Percentiles rank a stretch among this genome's conserved stretches.
These are phyloP conservation scores for Thozetella sp. DNA, from an alignment of 495 filamentous ascomycete genomes.

Conservation along the genomic window DNA sequence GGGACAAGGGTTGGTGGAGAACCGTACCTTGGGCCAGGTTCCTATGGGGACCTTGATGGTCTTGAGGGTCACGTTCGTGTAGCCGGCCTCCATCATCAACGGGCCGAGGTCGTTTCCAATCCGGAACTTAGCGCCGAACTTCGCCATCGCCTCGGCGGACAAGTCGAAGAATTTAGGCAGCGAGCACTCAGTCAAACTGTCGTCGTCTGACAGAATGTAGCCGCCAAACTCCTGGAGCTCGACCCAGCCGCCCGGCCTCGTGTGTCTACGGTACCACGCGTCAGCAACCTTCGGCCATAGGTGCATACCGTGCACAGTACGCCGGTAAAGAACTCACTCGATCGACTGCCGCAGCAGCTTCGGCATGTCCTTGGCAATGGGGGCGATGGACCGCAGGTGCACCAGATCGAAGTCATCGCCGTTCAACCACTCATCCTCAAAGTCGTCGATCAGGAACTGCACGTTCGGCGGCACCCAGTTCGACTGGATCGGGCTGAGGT, in stretches of 20 bases:
- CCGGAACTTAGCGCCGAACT: constrained; percentile 40
- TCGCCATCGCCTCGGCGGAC: constrained; percentile 21
- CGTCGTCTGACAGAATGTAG: constrained; percentile 38
- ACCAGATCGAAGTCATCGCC: constrained; percentile 31
- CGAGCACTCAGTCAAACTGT: constrained; percentile 28
- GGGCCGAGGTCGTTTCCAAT: constrained; percentile 45
- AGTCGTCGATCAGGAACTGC: constrained; percentile 42
- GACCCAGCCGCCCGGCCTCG: constrained; percentile 51
- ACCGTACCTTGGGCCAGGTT: constrained; percentile 52
- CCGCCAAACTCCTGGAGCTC: constrained; percentile 51
- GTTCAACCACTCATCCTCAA: constrained; percentile 35
- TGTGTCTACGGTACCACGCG: constrained; percentile 14
- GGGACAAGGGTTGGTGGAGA: constrained; percentile 13
- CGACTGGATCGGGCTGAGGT: constrained; percentile 39
- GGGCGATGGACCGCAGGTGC: constrained; percentile 35
- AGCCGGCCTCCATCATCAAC: constrained; percentile 56
- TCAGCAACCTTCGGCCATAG: too few species aligned
- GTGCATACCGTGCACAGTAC: too few species aligned
- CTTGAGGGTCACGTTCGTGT: constrained; percentile 55
- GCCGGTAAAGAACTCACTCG: constrained; percentile 19
- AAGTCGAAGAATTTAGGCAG: constrained; percentile 26
- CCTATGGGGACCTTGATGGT: constrained; percentile 57
- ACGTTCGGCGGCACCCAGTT: constrained; percentile 34
- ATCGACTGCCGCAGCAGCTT: constrained; percentile 26
- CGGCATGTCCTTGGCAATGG: constrained; percentile 42